phyloP scores from a whole-genome alignment of 805 yeast species.

The Priceomyces medius region DNA sequence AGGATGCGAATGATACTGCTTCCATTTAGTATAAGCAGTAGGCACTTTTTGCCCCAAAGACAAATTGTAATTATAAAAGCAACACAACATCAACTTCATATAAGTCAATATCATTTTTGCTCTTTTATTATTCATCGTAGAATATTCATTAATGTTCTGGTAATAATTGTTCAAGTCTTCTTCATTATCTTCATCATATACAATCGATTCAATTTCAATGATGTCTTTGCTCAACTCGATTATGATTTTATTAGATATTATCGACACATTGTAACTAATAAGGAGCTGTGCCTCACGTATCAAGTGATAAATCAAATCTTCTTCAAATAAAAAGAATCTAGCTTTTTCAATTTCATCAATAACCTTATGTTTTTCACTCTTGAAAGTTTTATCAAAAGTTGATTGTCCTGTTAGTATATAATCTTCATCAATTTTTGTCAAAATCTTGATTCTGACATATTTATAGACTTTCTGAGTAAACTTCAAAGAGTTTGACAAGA shows the following conservation, averaged over 20 bases:
- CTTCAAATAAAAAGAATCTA: conserved; percentile 78
- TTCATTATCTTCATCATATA: conserved; percentile 41
- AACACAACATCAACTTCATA: conserved; percentile 60
- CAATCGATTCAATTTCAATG: conserved; percentile 68
- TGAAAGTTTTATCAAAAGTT: conserved; percentile 21
- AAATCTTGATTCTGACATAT: conserved; percentile 58
- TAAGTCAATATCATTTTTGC: conserved; percentile 57
- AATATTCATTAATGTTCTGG: conserved; percentile 28
- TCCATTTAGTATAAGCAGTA: conserved; percentile 45
- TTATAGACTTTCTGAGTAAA: conserved; percentile 39
- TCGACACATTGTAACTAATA: conserved; percentile 65
- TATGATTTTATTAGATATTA: conserved; percentile 61
- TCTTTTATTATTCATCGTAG: conserved; percentile 32
- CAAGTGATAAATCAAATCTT: conserved; percentile 78
- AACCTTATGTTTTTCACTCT: conserved; percentile 19
- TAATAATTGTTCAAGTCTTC: conserved; percentile 33
- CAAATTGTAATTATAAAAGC: conserved; percentile 51
- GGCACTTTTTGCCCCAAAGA: conserved; percentile 46
- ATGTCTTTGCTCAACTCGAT: conserved; percentile 65
- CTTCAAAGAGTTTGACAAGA: conserved; percentile 26
- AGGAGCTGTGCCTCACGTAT: conserved; percentile 72
- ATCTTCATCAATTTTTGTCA: conserved; percentile 54
- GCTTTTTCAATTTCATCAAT: conserved; percentile 63
- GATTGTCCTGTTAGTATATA: conserved; percentile 60
- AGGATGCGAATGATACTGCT: conserved; percentile 42